Conservation (phyloP, 2,329 filamentous ascomycete genomes). For the Pseudohalonectria lignicola region DNA sequence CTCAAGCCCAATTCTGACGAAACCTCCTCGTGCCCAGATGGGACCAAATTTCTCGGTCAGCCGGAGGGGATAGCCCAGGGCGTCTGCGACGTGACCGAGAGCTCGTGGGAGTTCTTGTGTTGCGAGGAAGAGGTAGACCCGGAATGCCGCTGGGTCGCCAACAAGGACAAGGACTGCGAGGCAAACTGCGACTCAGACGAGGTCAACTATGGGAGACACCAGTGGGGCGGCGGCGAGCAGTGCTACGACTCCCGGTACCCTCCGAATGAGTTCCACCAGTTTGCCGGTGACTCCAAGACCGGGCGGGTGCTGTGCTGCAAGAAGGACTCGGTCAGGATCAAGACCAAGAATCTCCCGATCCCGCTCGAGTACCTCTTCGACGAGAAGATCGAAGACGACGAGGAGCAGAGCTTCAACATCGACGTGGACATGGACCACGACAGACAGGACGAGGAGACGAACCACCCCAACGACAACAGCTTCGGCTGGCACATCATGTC, state of each 20-base stretch:
- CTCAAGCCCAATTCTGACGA: background rate
- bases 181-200: background rate
- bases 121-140: background rate
- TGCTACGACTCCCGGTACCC: background rate
- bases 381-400: background rate
- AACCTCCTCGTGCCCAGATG: background rate
- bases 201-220: background rate
- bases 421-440: background rate
- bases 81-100: background rate
- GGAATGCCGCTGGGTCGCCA: background rate
- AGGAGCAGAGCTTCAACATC: background rate
- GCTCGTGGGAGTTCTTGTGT: background rate
- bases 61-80: background rate
- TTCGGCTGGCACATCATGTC: conserved; percentile 21
- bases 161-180: background rate
- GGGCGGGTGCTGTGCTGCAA: background rate
- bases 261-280: background rate
- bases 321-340: background rate
- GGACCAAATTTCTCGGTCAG: background rate
- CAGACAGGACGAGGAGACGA: conserved; percentile 8
- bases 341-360: background rate
- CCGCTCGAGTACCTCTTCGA: background rate
- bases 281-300: background rate
- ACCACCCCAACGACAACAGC: conserved; percentile 14
- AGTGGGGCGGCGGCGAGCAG: background rate